These are phyloP conservation scores for Vanderwaltozyma tropicalis DNA, from an alignment of 805 yeast genomes.

Conservation along the genomic window DNA sequence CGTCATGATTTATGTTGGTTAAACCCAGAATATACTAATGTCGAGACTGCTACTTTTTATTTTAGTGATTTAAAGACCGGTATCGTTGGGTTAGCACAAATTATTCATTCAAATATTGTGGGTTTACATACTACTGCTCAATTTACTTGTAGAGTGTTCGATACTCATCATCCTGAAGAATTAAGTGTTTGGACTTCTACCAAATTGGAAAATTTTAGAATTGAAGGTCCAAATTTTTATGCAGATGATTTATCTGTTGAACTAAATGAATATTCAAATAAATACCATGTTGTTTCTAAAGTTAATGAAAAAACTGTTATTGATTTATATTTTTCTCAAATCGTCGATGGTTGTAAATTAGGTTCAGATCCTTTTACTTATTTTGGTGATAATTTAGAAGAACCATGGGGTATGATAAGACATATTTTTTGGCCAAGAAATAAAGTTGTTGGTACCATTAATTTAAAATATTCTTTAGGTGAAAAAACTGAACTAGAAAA, in stretches of 20 bases:
- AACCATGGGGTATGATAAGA: conserved; percentile 97
- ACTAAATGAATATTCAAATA: conserved; percentile 42
- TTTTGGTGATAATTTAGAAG: conserved; percentile 72
- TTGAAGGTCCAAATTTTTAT: conserved; percentile 65
- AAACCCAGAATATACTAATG: conserved; percentile 72
- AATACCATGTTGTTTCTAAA: conserved; percentile 47
- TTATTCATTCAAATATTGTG: conserved; percentile 85
- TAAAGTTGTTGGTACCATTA: conserved; percentile 53
- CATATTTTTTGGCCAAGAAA: conserved; percentile 96
- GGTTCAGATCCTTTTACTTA: conserved; percentile 79
- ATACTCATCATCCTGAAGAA: conserved; percentile 17
- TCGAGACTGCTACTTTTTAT: conserved; percentile 91
- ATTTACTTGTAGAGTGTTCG: conserved; percentile 77
- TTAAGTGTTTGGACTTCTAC: conserved; percentile 77
- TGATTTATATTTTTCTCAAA: conserved; percentile 51
- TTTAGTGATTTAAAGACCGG: conserved; percentile 55
- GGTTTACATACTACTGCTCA: conserved; percentile 87
- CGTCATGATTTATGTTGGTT: conserved; percentile 68
- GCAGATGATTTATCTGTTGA: conserved; percentile 66
- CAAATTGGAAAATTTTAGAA: conserved; percentile 65
- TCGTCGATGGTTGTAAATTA: conserved; percentile 75
- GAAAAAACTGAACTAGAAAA: conserved; percentile 5
- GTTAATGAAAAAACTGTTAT: conserved; percentile 64
- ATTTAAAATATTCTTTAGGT: conserved; percentile 25
- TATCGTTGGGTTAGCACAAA: conserved; percentile 79